Percentiles rank a stretch among this genome's conserved stretches.
Conservation (phyloP, 2,329 filamentous ascomycete species). For the Calycina herbarum region DNA sequence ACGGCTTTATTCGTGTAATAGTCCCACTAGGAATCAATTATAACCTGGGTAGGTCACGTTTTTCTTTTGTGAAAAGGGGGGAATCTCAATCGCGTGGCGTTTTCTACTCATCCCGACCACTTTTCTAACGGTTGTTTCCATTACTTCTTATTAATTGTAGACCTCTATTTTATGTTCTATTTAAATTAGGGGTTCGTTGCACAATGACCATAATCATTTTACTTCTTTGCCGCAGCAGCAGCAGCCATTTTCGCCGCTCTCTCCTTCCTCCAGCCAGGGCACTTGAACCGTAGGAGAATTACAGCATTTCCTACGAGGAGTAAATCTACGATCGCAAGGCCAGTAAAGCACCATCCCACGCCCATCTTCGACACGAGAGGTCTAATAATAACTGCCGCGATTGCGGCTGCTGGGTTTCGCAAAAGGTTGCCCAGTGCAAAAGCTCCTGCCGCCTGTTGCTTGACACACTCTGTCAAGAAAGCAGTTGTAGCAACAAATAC, state of each 20-base stretch:
- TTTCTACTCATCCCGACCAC: too few species aligned
- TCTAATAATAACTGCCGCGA: conserved; percentile 4
- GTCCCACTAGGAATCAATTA: too few species aligned
- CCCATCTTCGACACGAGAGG: conserved; percentile 11
- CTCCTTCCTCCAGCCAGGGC: conserved; percentile 10
- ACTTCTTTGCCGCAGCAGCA: conserved; percentile 1
- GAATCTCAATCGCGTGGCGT: too few species aligned
- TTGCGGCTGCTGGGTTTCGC: conserved; percentile 10
- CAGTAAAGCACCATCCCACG: conserved; percentile 13
- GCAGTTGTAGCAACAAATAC: conserved; percentile 13
- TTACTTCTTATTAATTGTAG: too few species aligned
- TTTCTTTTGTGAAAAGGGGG: too few species aligned
- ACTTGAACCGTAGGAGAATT: conserved; percentile 9
- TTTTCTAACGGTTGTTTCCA: too few species aligned
- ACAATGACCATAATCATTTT: background rate
- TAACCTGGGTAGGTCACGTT: too few species aligned
- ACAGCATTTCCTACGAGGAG: conserved; percentile 11
- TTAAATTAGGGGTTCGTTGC: too few species aligned
- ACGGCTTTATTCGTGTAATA: too few species aligned
- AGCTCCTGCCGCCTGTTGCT: conserved; percentile 11
- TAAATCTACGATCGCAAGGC: conserved; percentile 10
- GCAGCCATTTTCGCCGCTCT: conserved; percentile 10
- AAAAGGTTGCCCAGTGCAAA: conserved; percentile 13
- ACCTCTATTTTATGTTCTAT: too few species aligned
- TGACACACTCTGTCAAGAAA: conserved; percentile 13